Evolutionary conservation across 495 filamentous ascomycete genomes (phyloP).

Genomic region (Aspergillus campestris): DNA sequence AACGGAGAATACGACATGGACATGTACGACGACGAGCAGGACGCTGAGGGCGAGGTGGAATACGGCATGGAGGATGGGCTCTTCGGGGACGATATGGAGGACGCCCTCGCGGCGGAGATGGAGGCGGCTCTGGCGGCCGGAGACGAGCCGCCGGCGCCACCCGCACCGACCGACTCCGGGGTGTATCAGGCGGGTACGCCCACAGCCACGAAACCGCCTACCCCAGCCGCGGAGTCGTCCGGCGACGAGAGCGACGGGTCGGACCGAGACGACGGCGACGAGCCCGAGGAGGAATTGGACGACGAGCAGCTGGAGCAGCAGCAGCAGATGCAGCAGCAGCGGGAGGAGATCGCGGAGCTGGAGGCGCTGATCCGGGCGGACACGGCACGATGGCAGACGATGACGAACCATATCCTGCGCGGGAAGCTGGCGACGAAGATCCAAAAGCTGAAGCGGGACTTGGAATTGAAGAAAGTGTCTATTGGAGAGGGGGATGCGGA

Average conservation of each 20-base stretch:
- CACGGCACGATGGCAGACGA: conserved; percentile 33
- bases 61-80: conserved; percentile 40
- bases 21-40: conserved; percentile 40
- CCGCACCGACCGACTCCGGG: conserved; percentile 5
- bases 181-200: conserved; percentile 27
- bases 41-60: conserved; percentile 49
- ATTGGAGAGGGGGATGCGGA: conserved; percentile 33
- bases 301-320: conserved; percentile 42
- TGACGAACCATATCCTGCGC: conserved; percentile 39
- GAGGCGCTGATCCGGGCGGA: conserved; percentile 39
- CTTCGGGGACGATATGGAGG: conserved; percentile 46
- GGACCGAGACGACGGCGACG: conserved; percentile 54
- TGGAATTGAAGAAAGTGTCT: conserved; percentile 42
- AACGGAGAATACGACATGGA: conserved; percentile 36
- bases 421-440: conserved; percentile 43
- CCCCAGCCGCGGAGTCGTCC: conserved; percentile 35
- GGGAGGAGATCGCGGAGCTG: conserved; percentile 42
- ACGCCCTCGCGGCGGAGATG: conserved; percentile 41
- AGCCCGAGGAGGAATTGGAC: conserved; percentile 52
- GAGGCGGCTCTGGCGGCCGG: conserved; percentile 7
- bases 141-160: conserved; percentile 1
- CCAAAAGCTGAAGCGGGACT: conserved; percentile 38
- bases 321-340: conserved; percentile 40
- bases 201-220: conserved; percentile 27
- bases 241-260: conserved; percentile 45